These are phyloP conservation scores for Talaromyces piceae DNA, from an alignment of 2,329 filamentous ascomycete species.

Conservation along the genomic window DNA sequence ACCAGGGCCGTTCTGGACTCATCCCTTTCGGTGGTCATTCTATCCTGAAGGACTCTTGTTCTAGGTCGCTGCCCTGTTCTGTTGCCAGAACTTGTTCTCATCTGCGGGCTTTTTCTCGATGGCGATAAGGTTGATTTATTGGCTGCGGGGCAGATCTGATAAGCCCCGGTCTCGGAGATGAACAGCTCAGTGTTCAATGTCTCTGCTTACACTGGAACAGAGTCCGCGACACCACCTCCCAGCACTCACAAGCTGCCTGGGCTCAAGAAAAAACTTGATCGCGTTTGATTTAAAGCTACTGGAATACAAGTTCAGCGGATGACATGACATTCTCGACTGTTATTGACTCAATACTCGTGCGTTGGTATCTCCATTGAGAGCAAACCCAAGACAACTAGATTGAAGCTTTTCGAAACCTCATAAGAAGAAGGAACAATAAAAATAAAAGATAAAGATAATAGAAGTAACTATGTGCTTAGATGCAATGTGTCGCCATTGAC, in stretches of 20 bases:
- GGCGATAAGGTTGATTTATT: not conserved
- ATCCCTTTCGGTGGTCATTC: conserved; percentile 19
- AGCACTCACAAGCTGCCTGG: too few species aligned
- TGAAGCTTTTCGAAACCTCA: too few species aligned
- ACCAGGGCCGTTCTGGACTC: conserved; percentile 53
- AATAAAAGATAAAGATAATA: too few species aligned
- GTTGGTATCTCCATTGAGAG: too few species aligned
- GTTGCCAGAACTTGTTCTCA: not conserved
- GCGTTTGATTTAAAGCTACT: too few species aligned
- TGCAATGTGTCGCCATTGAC: not conserved
- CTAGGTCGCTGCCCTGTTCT: not conserved
- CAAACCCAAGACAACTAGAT: too few species aligned
- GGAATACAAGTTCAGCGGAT: too few species aligned
- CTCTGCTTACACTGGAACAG: not conserved
- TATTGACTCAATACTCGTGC: too few species aligned
- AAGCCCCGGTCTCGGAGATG: conserved; percentile 8
- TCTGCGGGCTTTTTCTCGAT: not conserved
- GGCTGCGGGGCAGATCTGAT: not conserved
- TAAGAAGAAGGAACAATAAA: too few species aligned
- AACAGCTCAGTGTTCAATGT: not conserved
- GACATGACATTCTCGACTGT: too few species aligned
- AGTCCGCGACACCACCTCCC: too few species aligned
- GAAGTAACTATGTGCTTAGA: not conserved
- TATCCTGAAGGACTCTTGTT: conserved; percentile 4
- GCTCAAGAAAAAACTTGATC: too few species aligned